Percentiles rank a stretch among this genome's conserved stretches.
Evolutionary conservation across 2,329 filamentous ascomycete genomes (phyloP).

Genomic region (Pseudofabraea citricarpa): DNA sequence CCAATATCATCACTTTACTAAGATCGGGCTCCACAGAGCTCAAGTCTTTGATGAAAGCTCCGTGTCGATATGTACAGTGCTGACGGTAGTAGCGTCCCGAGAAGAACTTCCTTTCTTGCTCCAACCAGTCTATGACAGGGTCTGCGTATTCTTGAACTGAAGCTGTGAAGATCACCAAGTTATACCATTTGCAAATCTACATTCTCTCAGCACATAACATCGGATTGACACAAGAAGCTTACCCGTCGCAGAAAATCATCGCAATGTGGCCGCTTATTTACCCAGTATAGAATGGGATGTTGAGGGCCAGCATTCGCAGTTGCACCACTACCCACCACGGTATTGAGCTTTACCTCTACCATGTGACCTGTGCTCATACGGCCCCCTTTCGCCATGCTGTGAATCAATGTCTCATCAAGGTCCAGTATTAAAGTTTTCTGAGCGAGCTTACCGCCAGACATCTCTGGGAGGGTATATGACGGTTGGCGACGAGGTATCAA

Average conservation of each 20-base stretch:
- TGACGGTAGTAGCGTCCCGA: slow-evolving; percentile 90
- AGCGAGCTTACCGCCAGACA: slow-evolving; percentile 47
- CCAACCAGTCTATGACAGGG: slow-evolving; percentile 97
- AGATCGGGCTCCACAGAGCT: slow-evolving; percentile 94
- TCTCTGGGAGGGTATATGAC: slow-evolving; percentile 64
- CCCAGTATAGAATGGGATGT: slow-evolving; percentile 96
- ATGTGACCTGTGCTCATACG: slow-evolving; percentile 96
- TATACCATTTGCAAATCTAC: slow-evolving; percentile 97
- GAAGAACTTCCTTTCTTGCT: slow-evolving; percentile 95
- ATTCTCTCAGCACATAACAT: slow-evolving; percentile 17
- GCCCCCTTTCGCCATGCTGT: slow-evolving; percentile 95
- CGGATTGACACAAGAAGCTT: slow-evolving; percentile 23
- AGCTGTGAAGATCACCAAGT: slow-evolving; percentile 92
- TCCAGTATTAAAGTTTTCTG: slow-evolving; percentile 95
- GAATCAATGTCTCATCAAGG: slow-evolving; percentile 94
- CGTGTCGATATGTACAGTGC: slow-evolving; percentile 92
- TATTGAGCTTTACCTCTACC: slow-evolving; percentile 91
- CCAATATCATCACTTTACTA: slow-evolving; percentile 97
- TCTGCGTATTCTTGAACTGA: slow-evolving; percentile 98
- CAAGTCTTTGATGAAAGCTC: slow-evolving; percentile 96
- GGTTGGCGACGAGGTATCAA: slow-evolving; percentile 85
- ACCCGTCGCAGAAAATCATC: slow-evolving; percentile 91
- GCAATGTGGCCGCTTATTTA: slow-evolving; percentile 94
- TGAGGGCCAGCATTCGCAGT: slow-evolving; percentile 70
- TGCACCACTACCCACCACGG: slow-evolving; percentile 61